Base-by-base conservation (phyloP, 805 yeast species). In the Ogataea pignaliae region DNA sequence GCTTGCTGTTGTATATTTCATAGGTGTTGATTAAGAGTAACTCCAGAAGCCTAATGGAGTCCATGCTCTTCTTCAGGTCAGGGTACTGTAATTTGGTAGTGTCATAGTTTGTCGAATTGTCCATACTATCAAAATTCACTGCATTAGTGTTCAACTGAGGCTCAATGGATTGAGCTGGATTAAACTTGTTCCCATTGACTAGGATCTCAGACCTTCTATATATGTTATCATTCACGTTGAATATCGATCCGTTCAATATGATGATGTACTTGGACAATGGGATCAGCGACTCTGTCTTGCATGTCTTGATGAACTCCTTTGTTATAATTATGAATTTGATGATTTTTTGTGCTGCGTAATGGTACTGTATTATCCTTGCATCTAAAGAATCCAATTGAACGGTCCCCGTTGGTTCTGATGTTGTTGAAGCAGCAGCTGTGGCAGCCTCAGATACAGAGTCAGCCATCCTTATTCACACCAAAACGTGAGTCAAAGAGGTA, bases 291-390 rank as follows among this genome's bases (percentile, higher is more conserved):
- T 50, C 46, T 3, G 54, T 44, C 3, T 52, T 47, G 12, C 47
- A 60, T 43, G 26, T 51, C 44, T 37, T 46, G 41, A 40, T 50
- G 45, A 36, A 50, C 39, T 14, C 54, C 48, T 45, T 62, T 45
- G 72, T 47, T 1, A 55, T 40, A 18, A 51, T 59, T n/a, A 75
- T 52, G 37, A 75, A 57, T 30, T 62, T 60, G 32, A 65, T 65
- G 21, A 81, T 54, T 54, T 80, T 81, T 44, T 63, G 56, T 3
- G 74, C 64, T 10, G 80, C 76, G 52, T 78, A 78, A 43, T 72
- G 73, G 59, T 75, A 83, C 57, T 83, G 86, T 3, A 83, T 60
- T 17, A 79, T 68, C 47, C 74, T 73, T 12, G 80, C 77, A 50
- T 82, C 88, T 39, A 72, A 64, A 2, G 76, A 65, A 52, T 73